Percentiles rank a stretch among this genome's conserved stretches.
These are phyloP conservation scores for Evansstolkia leycettana DNA, from an alignment of 495 filamentous ascomycete species.

Conservation along the genomic window DNA sequence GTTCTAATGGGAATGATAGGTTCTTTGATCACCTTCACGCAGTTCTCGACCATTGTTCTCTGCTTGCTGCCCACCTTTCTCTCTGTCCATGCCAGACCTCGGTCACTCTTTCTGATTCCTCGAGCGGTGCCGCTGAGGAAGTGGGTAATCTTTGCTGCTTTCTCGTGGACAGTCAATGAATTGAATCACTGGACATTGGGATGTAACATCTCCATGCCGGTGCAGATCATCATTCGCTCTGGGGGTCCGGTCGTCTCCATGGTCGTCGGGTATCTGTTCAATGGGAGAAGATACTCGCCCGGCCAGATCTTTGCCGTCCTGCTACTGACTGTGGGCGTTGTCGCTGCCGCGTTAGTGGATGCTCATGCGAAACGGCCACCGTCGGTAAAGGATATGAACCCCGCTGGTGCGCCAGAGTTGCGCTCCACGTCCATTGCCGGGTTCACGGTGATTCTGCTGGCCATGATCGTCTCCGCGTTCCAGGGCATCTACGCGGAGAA, in stretches of 20 bases:
- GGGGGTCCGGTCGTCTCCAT: conserved; percentile 93
- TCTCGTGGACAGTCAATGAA: conserved; percentile 86
- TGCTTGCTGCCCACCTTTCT: conserved; percentile 59
- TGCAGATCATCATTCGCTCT: conserved; percentile 93
- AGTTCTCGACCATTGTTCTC: conserved; percentile 75
- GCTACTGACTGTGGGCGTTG: conserved; percentile 74
- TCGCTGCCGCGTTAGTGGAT: conserved; percentile 79
- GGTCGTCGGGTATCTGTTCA: conserved; percentile 66
- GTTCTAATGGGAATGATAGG: conserved; percentile 34
- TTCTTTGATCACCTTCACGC: conserved; percentile 83
- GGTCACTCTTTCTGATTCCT: conserved; percentile 55
- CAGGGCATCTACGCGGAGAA: conserved; percentile 92
- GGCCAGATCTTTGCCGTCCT: conserved; percentile 69
- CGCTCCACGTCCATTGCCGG: conserved; percentile 49
- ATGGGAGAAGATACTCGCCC: conserved; percentile 65
- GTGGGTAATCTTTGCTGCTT: conserved; percentile 74
- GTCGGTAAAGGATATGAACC: conserved; percentile 6
- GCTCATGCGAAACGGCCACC: conserved; percentile 60
- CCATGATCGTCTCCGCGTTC: conserved; percentile 80
- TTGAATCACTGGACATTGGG: conserved; percentile 97
- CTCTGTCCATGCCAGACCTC: conserved; percentile 48
- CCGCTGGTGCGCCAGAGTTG: conserved; percentile 3
- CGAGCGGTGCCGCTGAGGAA: conserved; percentile 73
- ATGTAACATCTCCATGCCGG: conserved; percentile 89
- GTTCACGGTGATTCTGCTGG: conserved; percentile 71